Conservation (phyloP, 371 early-diverging fungal genomes). For the Mortierella sp. region DNA sequence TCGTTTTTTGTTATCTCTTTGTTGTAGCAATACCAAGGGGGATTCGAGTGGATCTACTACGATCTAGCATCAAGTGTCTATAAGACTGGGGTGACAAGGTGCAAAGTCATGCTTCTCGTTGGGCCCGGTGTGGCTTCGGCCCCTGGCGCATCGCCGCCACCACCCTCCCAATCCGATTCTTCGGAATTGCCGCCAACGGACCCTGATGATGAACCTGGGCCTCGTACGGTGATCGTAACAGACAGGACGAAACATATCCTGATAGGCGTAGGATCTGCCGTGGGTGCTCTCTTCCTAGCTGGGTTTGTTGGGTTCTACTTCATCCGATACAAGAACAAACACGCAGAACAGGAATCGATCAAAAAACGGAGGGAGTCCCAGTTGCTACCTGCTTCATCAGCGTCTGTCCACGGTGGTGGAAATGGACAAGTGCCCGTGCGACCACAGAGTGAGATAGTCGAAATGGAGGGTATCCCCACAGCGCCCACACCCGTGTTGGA, state of each 20-base stretch:
- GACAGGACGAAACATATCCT: constrained; percentile 33
- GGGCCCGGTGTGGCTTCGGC: constrained; percentile 3
- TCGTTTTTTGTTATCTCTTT: not conserved
- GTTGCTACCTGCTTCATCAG: too few relatives aligned
- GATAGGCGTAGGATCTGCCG: constrained; percentile 47
- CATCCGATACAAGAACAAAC: constrained; percentile 39
- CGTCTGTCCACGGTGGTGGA: too few relatives aligned
- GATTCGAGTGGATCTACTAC: constrained; percentile 18
- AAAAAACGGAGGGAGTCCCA: constrained; percentile 31
- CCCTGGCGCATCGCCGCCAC: too few relatives aligned
- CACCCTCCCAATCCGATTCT: not conserved
- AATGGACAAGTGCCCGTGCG: too few relatives aligned
- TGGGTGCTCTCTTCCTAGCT: constrained; percentile 28
- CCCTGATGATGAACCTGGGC: constrained; percentile 11
- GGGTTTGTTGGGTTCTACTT: constrained; percentile 40
- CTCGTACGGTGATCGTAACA: constrained; percentile 17
- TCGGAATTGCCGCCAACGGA: not conserved
- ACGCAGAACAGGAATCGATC: constrained; percentile 13
- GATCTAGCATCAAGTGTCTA: constrained; percentile 14
- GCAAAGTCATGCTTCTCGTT: constrained; percentile 36
- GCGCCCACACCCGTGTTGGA: too few relatives aligned
- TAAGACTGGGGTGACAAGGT: constrained; percentile 3
- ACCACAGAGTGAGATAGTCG: constrained; percentile 14
- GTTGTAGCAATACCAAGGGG: constrained; percentile 36
- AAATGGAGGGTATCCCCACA: constrained; percentile 2